These are phyloP conservation scores for Xylaria sp. DNA, from an alignment of 2,329 filamentous ascomycete species.

Conservation along the genomic window DNA sequence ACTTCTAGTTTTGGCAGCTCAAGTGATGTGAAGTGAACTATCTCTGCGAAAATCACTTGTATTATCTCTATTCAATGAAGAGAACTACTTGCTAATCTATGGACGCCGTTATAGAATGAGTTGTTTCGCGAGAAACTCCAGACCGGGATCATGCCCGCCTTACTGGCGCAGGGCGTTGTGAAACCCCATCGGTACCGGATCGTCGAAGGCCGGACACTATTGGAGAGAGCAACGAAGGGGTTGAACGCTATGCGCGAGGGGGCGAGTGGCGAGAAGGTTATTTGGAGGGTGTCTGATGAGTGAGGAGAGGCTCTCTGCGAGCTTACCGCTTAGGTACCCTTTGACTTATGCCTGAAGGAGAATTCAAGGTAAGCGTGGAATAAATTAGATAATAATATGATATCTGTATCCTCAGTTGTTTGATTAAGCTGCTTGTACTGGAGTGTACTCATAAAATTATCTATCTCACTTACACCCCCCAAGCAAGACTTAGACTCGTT, in stretches of 20 bases:
- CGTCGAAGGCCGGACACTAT: conserved; percentile 54
- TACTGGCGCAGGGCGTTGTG: conserved; percentile 56
- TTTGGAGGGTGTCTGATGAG: conserved; percentile 51
- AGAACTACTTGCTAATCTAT: not conserved
- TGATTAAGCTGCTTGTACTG: not conserved
- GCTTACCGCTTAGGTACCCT: not conserved
- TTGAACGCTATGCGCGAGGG: conserved; percentile 52
- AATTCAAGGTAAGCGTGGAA: not conserved
- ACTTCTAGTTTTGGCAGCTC: not conserved
- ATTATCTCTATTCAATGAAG: not conserved
- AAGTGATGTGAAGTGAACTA: not conserved
- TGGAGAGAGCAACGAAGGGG: conserved; percentile 55
- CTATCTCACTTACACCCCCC: not conserved
- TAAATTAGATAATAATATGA: not conserved
- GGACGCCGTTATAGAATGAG: conserved; percentile 58
- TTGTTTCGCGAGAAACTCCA: conserved; percentile 66
- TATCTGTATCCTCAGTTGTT: not conserved
- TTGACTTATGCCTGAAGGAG: not conserved
- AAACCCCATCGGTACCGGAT: conserved; percentile 56
- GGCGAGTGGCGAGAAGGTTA: conserved; percentile 56
- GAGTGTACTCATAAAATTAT: not conserved
- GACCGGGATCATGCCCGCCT: conserved; percentile 63
- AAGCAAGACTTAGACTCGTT: not conserved
- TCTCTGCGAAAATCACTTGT: too few species aligned
- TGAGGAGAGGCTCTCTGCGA: not conserved